Base-by-base conservation (phyloP, 768 basidiomycete species). In the Exidia glandulosa region DNA sequence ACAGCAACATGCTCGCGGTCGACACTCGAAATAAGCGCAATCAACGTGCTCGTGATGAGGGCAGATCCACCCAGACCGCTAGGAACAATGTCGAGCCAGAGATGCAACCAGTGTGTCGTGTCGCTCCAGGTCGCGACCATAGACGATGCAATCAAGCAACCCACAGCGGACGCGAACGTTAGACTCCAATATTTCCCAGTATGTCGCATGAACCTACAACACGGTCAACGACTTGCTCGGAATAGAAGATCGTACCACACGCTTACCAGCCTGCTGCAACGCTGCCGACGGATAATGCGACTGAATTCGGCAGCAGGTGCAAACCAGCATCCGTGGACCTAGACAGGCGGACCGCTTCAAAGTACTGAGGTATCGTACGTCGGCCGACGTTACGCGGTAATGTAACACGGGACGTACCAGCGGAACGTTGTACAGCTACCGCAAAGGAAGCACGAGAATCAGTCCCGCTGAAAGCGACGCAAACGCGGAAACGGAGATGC, bases 281-380 rank as follows among this genome's bases (percentile, higher is more conserved):
- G 63, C 92, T 94, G 27, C 95, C 95, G 1, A 79, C 75, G 2
- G 93, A 87, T 59, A 96, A 79, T 56, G 88, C 85, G 63, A 89
- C 73, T 34, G 90, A 91, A 73, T 95, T 94, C 27, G 94, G 93
- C 36, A 98, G 74, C 25, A 99, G 74, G 74, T 94, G 94, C 31
- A 88, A 76, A 84, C 92, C 93, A 59, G 94, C 80, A 61, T 79
- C 76, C 48, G 86, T 81, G 27, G 92, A 80, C 14, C 82, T 81
- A 60, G 78, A 75, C 30, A 89, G 73, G 66, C 83, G 79, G 36
- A 93, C 93, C 23, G 90, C 86, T 61, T 87, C 83, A 68, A 93
- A 95, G 74, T 89, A 95, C 81, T 88, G 63, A 32, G 59, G 48
- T 34, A n/a, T 59, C 29, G 56, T 59, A 57, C 7, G 58, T 58